Conservation (phyloP, 2,329 filamentous ascomycete genomes). For the Sarocladium oryzae region DNA sequence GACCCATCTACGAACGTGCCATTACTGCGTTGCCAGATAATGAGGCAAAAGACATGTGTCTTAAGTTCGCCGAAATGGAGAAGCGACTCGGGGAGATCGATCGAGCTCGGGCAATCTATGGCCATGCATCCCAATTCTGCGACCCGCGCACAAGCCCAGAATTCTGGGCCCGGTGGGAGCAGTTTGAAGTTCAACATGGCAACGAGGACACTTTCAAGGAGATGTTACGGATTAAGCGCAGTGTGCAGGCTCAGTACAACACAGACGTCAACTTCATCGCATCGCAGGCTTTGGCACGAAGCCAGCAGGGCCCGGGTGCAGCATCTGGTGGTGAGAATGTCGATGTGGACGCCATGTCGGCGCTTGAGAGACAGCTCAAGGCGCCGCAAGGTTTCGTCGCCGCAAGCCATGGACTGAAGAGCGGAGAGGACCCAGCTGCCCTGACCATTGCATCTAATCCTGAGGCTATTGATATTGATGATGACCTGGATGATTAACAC, state of each 20-base stretch:
- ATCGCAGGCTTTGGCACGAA: conserved; percentile 82
- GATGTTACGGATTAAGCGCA: conserved; percentile 96
- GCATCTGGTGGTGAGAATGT: conserved; percentile 26
- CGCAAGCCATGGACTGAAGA: conserved; percentile 67
- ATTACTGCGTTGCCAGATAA: conserved; percentile 88
- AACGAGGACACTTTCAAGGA: conserved; percentile 99
- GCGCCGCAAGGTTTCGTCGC: conserved; percentile 89
- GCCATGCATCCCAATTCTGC: conserved; percentile 94
- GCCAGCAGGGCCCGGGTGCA: conserved; percentile 55
- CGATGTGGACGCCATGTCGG: conserved; percentile 77
- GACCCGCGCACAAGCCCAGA: conserved; percentile 83
- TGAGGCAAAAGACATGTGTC: conserved; percentile 95
- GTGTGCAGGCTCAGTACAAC: conserved; percentile 96
- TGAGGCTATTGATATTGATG: conserved; percentile 78
- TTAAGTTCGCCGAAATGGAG: conserved; percentile 98
- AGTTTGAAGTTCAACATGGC: conserved; percentile 94
- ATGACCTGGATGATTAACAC: conserved; percentile 7
- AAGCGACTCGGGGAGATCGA: conserved; percentile 88
- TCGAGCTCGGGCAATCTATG: conserved; percentile 89
- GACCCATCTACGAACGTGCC: conserved; percentile 92
- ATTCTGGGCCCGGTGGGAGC: conserved; percentile 97
- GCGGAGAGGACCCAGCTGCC: conserved; percentile 38
- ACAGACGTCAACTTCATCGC: conserved; percentile 99
- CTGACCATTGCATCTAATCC: conserved; percentile 58
- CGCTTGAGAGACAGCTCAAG: conserved; percentile 78